These are phyloP conservation scores for Pezicula neosporulosa DNA, from an alignment of 2,329 filamentous ascomycete genomes.

Conservation along the genomic window DNA sequence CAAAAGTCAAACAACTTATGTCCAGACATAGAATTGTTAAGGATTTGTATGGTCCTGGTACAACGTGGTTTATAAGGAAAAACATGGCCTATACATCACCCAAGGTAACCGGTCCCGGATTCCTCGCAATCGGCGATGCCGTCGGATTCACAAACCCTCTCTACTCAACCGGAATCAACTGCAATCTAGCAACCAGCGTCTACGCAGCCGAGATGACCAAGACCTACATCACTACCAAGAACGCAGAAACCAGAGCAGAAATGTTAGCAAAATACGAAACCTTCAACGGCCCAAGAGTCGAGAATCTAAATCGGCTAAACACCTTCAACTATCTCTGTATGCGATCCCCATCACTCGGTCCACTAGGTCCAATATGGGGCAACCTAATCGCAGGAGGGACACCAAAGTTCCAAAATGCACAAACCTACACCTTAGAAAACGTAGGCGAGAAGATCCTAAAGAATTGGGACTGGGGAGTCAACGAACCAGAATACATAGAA, in stretches of 20 bases:
- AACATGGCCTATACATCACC: constrained; percentile 17
- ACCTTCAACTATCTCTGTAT: constrained; percentile 21
- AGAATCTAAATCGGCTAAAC: constrained; percentile 20
- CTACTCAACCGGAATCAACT: constrained; percentile 26
- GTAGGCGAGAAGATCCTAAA: constrained; percentile 10
- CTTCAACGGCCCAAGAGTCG: constrained; percentile 13
- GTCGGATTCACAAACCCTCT: constrained; percentile 27
- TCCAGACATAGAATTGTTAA: constrained; percentile 11
- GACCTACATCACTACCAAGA: constrained; percentile 1
- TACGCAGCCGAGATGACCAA: constrained; percentile 16
- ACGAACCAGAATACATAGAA: constrained; percentile 10
- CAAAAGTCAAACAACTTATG: constrained; percentile 21
- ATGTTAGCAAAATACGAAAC: constrained; percentile 11
- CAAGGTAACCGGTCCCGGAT: constrained; percentile 19
- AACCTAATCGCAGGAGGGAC: constrained; percentile 16
- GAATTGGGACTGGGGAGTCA: constrained; percentile 17
- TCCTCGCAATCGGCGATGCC: constrained; percentile 26
- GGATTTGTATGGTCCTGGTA: constrained; percentile 18
- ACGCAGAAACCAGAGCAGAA: neutral
- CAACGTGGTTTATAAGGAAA: constrained; percentile 23
- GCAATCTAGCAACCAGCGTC: constrained; percentile 15
- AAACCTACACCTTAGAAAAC: constrained; percentile 2
- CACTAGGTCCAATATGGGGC: constrained; percentile 19
- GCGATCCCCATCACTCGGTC: constrained; percentile 15
- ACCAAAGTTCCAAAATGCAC: constrained; percentile 6